Evolutionary conservation across 2,329 filamentous ascomycete genomes (phyloP).

Genomic region (Chrysoporthe puriensis): DNA sequence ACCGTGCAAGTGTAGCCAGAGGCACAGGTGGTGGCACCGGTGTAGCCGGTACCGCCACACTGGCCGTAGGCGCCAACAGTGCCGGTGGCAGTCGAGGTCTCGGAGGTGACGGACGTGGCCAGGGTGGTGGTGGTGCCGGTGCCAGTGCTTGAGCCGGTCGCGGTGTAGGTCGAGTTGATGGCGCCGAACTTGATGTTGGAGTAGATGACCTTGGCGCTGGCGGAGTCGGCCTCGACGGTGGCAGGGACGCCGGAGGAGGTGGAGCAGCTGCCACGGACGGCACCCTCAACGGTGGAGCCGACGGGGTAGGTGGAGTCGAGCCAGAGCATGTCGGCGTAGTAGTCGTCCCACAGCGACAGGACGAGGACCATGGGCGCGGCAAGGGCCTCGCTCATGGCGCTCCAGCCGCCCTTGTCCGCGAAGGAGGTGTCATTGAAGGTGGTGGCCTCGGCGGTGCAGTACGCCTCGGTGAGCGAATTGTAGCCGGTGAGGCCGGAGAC

Average conservation of each 20-base stretch:
- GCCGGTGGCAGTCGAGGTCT: background rate
- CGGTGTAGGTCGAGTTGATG: slow-evolving; percentile 55
- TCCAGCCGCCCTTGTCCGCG: slow-evolving; percentile 58
- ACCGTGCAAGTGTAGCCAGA: too few species aligned
- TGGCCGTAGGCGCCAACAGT: too few species aligned
- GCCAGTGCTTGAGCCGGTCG: background rate
- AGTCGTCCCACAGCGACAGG: slow-evolving; percentile 65
- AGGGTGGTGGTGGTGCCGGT: slow-evolving; percentile 22
- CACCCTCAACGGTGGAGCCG: slow-evolving; percentile 48
- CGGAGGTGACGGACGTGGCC: slow-evolving; percentile 7
- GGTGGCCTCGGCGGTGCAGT: slow-evolving; percentile 62
- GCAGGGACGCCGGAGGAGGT: slow-evolving; percentile 55
- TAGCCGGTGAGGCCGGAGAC: slow-evolving; percentile 43
- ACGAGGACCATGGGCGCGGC: slow-evolving; percentile 51
- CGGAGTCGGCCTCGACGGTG: slow-evolving; percentile 49
- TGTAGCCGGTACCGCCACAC: too few species aligned
- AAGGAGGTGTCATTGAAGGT: slow-evolving; percentile 59
- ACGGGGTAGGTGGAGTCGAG: slow-evolving; percentile 69
- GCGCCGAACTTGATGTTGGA: slow-evolving; percentile 64
- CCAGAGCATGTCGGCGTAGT: slow-evolving; percentile 73
- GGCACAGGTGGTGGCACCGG: too few species aligned
- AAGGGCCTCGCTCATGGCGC: slow-evolving; percentile 55
- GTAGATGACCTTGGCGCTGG: slow-evolving; percentile 57
- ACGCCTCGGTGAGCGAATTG: slow-evolving; percentile 58
- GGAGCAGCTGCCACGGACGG: slow-evolving; percentile 58